phyloP scores from a whole-genome alignment of 2,329 filamentous ascomycete genomes.

The Calonectria henricotiae region DNA sequence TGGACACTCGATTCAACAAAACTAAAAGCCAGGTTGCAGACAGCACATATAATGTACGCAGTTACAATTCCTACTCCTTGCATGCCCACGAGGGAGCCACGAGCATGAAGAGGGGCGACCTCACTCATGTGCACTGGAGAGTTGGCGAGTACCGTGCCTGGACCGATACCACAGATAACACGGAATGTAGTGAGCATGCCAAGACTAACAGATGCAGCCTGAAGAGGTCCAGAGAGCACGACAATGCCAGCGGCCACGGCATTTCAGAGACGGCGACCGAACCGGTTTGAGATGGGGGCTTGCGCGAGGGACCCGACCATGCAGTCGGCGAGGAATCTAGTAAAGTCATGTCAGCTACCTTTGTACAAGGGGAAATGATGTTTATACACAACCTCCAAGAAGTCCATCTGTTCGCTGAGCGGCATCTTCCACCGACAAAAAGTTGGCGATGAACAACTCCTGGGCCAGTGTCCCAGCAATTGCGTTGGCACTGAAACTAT shows the following conservation, averaged over 20 bases:
- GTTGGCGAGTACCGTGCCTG: constrained; percentile 59
- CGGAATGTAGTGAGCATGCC: constrained; percentile 40
- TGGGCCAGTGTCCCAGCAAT: constrained; percentile 45
- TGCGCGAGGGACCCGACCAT: constrained; percentile 42
- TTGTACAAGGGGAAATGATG: background rate
- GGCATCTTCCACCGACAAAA: constrained; percentile 33
- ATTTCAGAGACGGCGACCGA: constrained; percentile 39
- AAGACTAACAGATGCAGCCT: constrained; percentile 35
- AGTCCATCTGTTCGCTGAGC: constrained; percentile 36
- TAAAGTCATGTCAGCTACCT: background rate
- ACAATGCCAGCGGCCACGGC: constrained; percentile 35
- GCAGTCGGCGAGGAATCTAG: constrained; percentile 38
- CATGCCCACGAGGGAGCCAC: constrained; percentile 57
- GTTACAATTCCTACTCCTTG: constrained; percentile 55
- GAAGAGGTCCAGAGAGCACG: constrained; percentile 36
- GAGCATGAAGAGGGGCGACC: constrained; percentile 56
- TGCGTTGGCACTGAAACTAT: constrained; percentile 43
- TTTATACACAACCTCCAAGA: constrained; percentile 28
- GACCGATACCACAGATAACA: constrained; percentile 52
- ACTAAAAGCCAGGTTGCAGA: constrained; percentile 37
- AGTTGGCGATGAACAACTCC: constrained; percentile 42
- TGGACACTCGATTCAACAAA: constrained; percentile 42
- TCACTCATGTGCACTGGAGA: constrained; percentile 60
- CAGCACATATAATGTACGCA: constrained; percentile 56
- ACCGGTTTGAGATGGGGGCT: constrained; percentile 40